These are phyloP conservation scores for Fusarium subglutinans DNA, from an alignment of 2,329 filamentous ascomycete genomes.

Conservation along the genomic window DNA sequence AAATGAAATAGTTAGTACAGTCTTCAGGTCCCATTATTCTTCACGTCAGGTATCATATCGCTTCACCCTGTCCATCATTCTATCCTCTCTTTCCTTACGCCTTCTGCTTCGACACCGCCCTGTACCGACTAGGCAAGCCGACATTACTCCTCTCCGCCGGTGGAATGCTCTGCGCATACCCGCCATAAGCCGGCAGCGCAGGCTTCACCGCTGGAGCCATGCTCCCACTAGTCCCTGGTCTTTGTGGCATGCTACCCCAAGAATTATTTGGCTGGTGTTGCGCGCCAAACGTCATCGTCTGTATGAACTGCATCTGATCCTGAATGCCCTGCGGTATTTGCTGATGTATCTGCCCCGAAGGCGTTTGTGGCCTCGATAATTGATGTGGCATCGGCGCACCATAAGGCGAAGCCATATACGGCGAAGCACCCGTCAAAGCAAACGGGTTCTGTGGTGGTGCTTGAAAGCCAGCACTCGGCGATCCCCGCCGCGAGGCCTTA, in stretches of 20 bases:
- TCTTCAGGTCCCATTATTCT: not conserved
- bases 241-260: not conserved
- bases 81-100: not conserved
- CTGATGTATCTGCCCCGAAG: not conserved
- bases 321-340: constrained; percentile 13
- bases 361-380: not conserved
- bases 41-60: not conserved
- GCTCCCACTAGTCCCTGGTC: not conserved
- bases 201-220: not conserved
- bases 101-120: constrained; percentile 12
- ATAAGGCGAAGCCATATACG: constrained; percentile 8
- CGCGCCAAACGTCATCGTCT: not conserved
- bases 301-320: constrained; percentile 18
- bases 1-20: not conserved
- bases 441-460: not conserved
- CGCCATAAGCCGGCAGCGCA: constrained; percentile 16
- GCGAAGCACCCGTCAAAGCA: not conserved
- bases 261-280: not conserved
- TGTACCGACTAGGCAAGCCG: constrained; percentile 22
- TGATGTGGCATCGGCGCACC: constrained; percentile 8
- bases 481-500: constrained; percentile 22
- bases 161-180: constrained; percentile 14
- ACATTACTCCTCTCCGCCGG: constrained; percentile 20
- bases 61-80: not conserved
- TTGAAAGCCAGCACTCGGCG: constrained; percentile 10